phyloP scores from a whole-genome alignment of 2,329 filamentous ascomycete species.

The Xylaria sp. region DNA sequence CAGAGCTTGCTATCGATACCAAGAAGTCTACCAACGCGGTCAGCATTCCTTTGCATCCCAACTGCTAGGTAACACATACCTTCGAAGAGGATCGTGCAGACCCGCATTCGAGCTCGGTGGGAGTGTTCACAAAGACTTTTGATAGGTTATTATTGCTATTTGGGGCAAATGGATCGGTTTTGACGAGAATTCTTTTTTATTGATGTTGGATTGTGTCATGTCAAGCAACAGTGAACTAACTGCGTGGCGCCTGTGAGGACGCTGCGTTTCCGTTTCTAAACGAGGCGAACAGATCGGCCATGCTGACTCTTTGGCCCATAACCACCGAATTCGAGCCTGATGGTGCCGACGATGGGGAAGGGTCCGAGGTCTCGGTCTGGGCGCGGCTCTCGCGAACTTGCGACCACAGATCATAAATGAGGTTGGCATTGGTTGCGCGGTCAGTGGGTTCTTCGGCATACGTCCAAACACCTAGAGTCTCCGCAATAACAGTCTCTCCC shows the following conservation, averaged over 20 bases:
- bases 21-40: neutral
- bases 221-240: neutral
- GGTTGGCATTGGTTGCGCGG: conserved; percentile 22
- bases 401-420: conserved; percentile 29
- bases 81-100: neutral
- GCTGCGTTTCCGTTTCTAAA: conserved; percentile 4
- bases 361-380: conserved; percentile 12
- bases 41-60: neutral
- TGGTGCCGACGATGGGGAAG: conserved; percentile 1
- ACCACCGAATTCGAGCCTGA: conserved; percentile 11
- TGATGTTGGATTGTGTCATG: neutral
- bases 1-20: neutral
- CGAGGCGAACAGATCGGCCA: conserved; percentile 23
- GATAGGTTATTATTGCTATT: no score
- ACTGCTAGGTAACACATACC: neutral
- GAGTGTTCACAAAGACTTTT: no score
- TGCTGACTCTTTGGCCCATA: conserved; percentile 21
- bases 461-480: conserved; percentile 27
- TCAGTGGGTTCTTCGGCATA: conserved; percentile 27
- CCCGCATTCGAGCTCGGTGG: no score
- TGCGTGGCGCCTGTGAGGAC: neutral
- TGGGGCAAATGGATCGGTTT: no score
- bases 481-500: conserved; percentile 20
- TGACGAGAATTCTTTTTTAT: neutral
- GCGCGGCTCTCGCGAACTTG: conserved; percentile 22